Conservation (phyloP, 345 rosid species). For the Lepidium didymum region DNA sequence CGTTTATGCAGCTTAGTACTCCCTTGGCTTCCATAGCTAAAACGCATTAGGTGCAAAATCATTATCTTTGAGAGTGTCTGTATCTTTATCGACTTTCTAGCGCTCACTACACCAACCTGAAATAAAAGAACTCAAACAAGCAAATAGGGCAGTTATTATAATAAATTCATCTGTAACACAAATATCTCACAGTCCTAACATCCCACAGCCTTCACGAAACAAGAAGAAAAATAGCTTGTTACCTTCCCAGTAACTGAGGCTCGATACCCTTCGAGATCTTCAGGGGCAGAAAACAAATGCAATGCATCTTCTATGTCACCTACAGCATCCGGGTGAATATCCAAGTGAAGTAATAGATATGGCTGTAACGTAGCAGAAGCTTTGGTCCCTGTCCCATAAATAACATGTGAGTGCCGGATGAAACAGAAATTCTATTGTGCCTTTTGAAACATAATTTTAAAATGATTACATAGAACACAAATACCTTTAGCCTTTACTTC, state of each 20-base stretch:
- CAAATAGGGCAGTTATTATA: not conserved
- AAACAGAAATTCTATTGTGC: not conserved
- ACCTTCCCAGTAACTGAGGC: conserved; percentile 84
- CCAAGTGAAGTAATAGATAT: conserved; percentile 80
- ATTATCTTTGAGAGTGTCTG: conserved; percentile 75
- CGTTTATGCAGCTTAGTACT: conserved; percentile 85
- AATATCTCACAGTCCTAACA: not conserved
- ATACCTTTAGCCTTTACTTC: conserved; percentile 76
- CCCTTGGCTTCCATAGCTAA: conserved; percentile 86
- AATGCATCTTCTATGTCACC: conserved; percentile 74
- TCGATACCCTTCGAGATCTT: conserved; percentile 84
- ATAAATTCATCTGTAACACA: not conserved
- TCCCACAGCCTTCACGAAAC: not conserved
- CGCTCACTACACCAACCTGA: conserved; percentile 78
- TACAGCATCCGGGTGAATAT: conserved; percentile 72
- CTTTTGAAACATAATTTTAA: not conserved
- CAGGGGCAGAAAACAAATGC: conserved; percentile 65
- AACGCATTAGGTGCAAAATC: conserved; percentile 93
- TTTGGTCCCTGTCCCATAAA: conserved; percentile 54
- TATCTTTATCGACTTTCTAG: conserved; percentile 75
- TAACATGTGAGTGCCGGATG: conserved; percentile 2
- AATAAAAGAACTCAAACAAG: conserved; percentile 12
- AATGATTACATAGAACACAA: not conserved
- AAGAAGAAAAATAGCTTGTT: conserved; percentile 3
- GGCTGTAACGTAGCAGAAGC: conserved; percentile 84